Evolutionary conservation across 176 grass and related monocot genomes (phyloP).

Genomic region (Musa beccarii): DNA sequence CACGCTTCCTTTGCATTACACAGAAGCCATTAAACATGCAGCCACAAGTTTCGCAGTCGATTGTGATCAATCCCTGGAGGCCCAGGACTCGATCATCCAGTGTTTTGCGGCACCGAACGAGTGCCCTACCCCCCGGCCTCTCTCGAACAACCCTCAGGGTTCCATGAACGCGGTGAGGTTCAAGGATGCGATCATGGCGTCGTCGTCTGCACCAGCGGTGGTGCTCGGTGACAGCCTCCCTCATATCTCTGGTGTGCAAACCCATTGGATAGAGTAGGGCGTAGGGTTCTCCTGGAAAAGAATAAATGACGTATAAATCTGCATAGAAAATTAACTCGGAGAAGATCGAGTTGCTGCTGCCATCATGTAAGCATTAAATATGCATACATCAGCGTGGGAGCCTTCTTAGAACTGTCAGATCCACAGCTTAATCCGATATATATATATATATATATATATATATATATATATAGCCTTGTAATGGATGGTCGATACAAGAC

Average conservation of each 20-base stretch:
- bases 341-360: background rate
- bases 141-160: too few relatives aligned
- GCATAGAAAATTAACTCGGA: background rate
- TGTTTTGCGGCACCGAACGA: constrained; percentile 21
- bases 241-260: constrained; percentile 30
- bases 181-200: constrained; percentile 68
- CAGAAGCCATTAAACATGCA: background rate
- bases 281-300: too few relatives aligned
- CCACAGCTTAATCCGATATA: too few relatives aligned
- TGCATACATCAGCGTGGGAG: background rate
- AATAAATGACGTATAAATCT: background rate
- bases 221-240: constrained; percentile 38
- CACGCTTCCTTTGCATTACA: background rate
- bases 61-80: too few relatives aligned
- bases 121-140: background rate
- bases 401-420: too few relatives aligned
- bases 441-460: too few relatives aligned
- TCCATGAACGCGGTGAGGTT: constrained; percentile 31
- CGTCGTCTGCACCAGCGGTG: constrained; percentile 44
- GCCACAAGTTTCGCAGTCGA: too few relatives aligned
- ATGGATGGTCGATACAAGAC: too few relatives aligned
- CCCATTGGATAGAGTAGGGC: constrained; percentile 24
- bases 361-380: background rate
- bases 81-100: constrained; percentile 1
- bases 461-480: too few relatives aligned